A percentile compares a stretch with the other conserved stretches of the same genome.
Evolutionary conservation across 2,329 filamentous ascomycete genomes (phyloP).

Genomic region (Capronia americana): DNA sequence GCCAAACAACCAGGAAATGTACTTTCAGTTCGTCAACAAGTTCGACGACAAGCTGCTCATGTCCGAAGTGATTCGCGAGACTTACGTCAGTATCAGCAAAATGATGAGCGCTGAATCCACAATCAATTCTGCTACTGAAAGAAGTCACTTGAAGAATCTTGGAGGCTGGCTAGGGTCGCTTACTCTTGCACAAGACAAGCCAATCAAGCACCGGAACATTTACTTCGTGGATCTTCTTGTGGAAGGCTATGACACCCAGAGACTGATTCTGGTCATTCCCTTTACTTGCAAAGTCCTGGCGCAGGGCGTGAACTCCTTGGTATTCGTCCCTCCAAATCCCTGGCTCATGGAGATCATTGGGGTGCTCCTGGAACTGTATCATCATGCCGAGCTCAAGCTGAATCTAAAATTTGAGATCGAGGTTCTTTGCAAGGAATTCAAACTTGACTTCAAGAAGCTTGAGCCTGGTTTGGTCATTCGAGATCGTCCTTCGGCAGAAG

Average conservation of each 20-base stretch:
- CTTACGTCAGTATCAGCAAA: constrained; percentile 82
- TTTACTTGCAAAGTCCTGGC: constrained; percentile 96
- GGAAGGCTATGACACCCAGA: constrained; percentile 90
- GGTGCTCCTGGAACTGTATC: constrained; percentile 89
- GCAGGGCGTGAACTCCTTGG: constrained; percentile 81
- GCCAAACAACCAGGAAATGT: constrained; percentile 93
- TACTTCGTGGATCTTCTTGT: constrained; percentile 95
- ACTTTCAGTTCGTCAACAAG: constrained; percentile 84
- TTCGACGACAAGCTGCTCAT: constrained; percentile 81
- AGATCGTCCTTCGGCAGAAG: constrained; percentile 58
- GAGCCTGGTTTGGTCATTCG: constrained; percentile 86
- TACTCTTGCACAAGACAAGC: constrained; percentile 90
- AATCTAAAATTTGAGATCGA: constrained; percentile 99
- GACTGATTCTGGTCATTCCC: constrained; percentile 88
- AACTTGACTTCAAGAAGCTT: constrained; percentile 89
- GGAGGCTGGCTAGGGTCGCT: constrained; percentile 92
- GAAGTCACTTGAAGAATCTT: constrained; percentile 89
- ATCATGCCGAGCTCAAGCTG: constrained; percentile 89
- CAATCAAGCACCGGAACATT: constrained; percentile 94
- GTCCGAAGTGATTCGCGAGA: constrained; percentile 90
- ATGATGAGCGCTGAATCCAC: constrained; percentile 91
- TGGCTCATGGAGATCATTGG: constrained; percentile 97
- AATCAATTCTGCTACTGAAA: constrained; percentile 81
- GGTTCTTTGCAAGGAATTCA: constrained; percentile 90
- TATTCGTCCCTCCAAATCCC: constrained; percentile 94